Evolutionary conservation across 2,329 filamentous ascomycete genomes (phyloP).

Genomic region (Neoarthrinium moseri): DNA sequence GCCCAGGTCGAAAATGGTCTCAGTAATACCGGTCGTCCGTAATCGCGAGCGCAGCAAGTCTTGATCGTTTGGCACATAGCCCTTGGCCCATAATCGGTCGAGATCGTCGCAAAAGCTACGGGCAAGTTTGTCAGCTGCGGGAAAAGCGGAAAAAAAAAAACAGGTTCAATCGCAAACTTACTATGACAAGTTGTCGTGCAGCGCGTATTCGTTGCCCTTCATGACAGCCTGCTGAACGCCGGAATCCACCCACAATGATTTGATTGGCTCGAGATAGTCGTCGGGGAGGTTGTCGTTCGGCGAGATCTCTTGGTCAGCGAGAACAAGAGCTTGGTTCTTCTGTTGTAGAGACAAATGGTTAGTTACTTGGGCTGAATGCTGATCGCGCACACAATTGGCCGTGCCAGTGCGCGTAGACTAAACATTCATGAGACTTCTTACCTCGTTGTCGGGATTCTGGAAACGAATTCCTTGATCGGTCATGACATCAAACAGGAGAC

Average conservation of each 20-base stretch:
- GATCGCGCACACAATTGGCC: no score
- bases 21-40: conserved; percentile 92
- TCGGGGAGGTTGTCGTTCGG: conserved; percentile 77
- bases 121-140: conserved; percentile 21
- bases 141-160: neutral
- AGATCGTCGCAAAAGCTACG: conserved; percentile 78
- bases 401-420: no score
- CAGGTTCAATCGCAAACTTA: conserved; percentile 44
- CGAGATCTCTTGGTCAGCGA: conserved; percentile 78
- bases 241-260: conserved; percentile 76
- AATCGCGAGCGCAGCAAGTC: conserved; percentile 89
- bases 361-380: conserved; percentile 18
- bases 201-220: conserved; percentile 93
- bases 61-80: conserved; percentile 89
- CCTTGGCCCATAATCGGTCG: conserved; percentile 71
- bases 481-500: conserved; percentile 89
- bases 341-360: conserved; percentile 34
- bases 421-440: conserved; percentile 44
- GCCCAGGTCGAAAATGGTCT: conserved; percentile 89
- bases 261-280: conserved; percentile 79
- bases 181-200: conserved; percentile 96
- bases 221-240: conserved; percentile 86
- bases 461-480: conserved; percentile 78
- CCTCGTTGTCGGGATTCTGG: conserved; percentile 75
- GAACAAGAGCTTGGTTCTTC: conserved; percentile 76